Evolutionary conservation across 129 eudicot species (phyloP), one percentile per base, ranked within the genome.

Genomic region (Chrysanthemum seticuspe): DNA sequence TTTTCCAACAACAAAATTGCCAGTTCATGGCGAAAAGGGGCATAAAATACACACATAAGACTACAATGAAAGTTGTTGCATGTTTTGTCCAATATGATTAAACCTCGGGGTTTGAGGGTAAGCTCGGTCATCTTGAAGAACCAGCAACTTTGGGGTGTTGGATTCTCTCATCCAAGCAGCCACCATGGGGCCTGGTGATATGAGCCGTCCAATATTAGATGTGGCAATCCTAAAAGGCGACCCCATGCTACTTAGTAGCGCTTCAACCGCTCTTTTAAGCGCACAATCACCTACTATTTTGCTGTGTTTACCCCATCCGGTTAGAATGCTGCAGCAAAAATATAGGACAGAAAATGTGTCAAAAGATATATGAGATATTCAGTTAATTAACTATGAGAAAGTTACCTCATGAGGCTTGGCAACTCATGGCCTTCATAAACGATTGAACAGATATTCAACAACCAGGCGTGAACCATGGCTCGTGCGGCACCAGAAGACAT

Each of bases 251-350:
- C 54, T 60, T 3, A 94, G 84, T 15, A 90, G 87, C 8, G 88
- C 89, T 76, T 94, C 99, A 13, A 94, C 64, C 13, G 99, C 88
- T 69, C 94, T 84, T 69, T 84, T 94, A 31, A 94, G 89, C 0
- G 99, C 86, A 12, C 97, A 93, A 15, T 94, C 99, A 5, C 99
- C 99, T 13, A 86, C 88, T 23, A 94, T 89, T 75, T 94, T 94
- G 86, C 99, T 94, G 82, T 94, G 99, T 40, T 94, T 94, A 58
- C 99, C 99, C 99, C 99, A 94, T 44, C 99, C 99, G 1, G 99
- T 94, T 71, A 94, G 70, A 61, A 94, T 94, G 81, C 99, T 94
- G 97, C 74, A 72, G 25, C 63, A 12, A 75, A 36, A 51, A 65
- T 4, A 5, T 2, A 9, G 44, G 9, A 47, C 52, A 27, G 63